phyloP scores from a whole-genome alignment of 805 yeast genomes.

The Wickerhamomyces xylosicus region DNA sequence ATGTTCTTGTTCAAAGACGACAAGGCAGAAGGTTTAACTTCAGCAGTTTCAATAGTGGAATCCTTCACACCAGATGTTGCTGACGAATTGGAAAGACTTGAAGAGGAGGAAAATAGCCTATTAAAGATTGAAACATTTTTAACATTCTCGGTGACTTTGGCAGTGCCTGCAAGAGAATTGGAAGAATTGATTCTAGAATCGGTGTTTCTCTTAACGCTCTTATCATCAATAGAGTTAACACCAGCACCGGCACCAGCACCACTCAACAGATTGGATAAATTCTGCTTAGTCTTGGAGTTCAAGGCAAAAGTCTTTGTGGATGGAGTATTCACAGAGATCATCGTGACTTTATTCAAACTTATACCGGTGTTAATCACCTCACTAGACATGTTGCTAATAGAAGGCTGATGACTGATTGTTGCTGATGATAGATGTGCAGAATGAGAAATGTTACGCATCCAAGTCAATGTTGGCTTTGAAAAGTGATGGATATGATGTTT shows the following conservation, averaged over 20 bases:
- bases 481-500: slow-evolving; percentile 18
- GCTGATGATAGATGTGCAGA: neutral
- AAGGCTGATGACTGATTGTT: neutral
- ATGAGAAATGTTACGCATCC: neutral
- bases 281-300: neutral
- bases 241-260: neutral
- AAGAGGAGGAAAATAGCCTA: neutral
- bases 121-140: neutral
- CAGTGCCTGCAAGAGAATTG: no score
- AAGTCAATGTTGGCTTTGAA: slow-evolving; percentile 3
- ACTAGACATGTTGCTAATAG: neutral
- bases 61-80: no score
- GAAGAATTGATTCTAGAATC: no score
- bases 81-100: neutral
- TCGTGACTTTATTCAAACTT: slow-evolving; percentile 2
- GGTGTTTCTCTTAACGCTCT: no score
- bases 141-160: no score
- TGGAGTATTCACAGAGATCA: slow-evolving; percentile 2
- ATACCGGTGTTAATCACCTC: neutral
- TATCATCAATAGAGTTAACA: no score
- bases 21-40: neutral
- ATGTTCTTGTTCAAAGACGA: slow-evolving; percentile 1
- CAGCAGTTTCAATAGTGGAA: no score
- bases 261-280: neutral
- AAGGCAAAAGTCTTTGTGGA: neutral